Conservation (phyloP, 345 rosid genomes). For the Syzygium oleosum region DNA sequence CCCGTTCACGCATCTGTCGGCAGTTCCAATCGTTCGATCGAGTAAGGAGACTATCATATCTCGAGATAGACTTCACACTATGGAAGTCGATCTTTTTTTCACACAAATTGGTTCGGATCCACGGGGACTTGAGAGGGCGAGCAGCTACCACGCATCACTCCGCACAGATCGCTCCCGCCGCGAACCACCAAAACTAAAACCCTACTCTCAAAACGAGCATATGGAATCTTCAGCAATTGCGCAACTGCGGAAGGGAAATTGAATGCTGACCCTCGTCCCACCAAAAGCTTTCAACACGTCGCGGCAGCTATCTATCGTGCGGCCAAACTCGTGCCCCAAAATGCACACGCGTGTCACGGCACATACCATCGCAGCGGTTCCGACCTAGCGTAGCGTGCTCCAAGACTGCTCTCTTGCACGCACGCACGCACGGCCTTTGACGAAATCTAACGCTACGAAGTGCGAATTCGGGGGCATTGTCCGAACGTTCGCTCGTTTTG, state of each 20-base stretch:
- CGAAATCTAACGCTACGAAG: not conserved
- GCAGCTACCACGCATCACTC: not conserved
- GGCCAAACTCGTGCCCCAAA: not conserved
- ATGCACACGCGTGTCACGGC: not conserved
- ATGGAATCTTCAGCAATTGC: no score
- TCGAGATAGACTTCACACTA: fast-evolving
- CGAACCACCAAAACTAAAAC: no score
- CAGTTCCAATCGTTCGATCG: not conserved
- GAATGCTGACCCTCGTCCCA: not conserved
- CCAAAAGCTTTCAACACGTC: not conserved
- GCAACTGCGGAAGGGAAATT: not conserved
- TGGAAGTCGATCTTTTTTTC: not conserved
- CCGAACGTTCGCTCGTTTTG: no score
- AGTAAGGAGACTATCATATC: not conserved
- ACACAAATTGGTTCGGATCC: not conserved
- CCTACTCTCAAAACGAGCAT: no score
- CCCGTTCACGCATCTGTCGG: not conserved
- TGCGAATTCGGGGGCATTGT: not conserved
- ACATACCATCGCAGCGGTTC: not conserved
- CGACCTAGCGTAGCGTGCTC: not conserved
- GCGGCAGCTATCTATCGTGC: not conserved
- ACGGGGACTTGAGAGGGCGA: not conserved
- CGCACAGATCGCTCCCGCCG: not conserved
- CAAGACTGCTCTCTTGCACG: no score
- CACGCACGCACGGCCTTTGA: not conserved